Percentiles rank a stretch among this genome's conserved stretches.
phyloP scores from a whole-genome alignment of 2,329 filamentous ascomycete species.

The Microsporum canis region DNA sequence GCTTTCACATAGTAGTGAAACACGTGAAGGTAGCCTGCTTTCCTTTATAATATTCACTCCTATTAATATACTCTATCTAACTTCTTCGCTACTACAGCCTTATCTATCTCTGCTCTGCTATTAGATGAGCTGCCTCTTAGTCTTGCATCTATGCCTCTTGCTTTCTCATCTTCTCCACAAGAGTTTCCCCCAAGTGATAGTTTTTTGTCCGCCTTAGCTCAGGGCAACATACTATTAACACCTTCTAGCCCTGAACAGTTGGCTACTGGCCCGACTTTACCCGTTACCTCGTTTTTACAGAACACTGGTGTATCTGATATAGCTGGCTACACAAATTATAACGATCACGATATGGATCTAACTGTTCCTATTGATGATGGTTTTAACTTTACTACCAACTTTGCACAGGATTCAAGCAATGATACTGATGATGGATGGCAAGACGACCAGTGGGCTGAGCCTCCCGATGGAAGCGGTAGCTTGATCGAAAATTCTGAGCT shows the following conservation, averaged over 20 bases:
- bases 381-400: background rate
- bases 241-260: background rate
- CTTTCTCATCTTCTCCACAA: background rate
- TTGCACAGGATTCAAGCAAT: background rate
- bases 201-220: background rate
- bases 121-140: background rate
- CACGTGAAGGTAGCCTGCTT: background rate
- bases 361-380: background rate
- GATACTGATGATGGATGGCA: slow-evolving; percentile 2
- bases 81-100: background rate
- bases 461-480: background rate
- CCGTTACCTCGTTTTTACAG: background rate
- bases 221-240: background rate
- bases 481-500: slow-evolving; percentile 11
- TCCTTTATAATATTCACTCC: background rate
- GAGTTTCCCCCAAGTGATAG: background rate
- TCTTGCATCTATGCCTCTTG: background rate
- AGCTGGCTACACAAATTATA: background rate
- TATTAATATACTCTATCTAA: background rate
- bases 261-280: background rate
- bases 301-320: background rate
- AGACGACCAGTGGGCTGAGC: background rate
- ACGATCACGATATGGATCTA: background rate
- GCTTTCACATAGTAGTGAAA: background rate
- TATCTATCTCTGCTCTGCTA: background rate